These are phyloP conservation scores for Plasmopara muralis DNA, from an alignment of 352 stramenopile species.

Conservation along the genomic window DNA sequence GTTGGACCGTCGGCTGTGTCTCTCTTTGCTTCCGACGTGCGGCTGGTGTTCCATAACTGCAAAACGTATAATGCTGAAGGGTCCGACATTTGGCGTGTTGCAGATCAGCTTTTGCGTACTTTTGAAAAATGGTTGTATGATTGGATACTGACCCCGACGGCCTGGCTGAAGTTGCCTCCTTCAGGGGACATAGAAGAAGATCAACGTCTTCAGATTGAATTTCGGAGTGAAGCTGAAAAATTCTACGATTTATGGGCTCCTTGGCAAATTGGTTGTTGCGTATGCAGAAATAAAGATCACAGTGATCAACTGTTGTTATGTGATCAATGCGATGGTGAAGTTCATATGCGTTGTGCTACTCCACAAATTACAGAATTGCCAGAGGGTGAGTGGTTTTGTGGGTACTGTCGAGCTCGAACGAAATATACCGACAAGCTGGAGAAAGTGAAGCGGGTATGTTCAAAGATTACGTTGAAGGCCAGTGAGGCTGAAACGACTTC, in stretches of 20 bases:
- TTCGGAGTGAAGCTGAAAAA: constrained; percentile 50
- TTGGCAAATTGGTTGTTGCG: constrained; percentile 72
- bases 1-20: constrained; percentile 56
- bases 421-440: constrained; percentile 40
- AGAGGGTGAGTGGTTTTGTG: constrained; percentile 79
- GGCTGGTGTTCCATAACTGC: constrained; percentile 84
- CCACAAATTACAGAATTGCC: constrained; percentile 64
- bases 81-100: constrained; percentile 76
- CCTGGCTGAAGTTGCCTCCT: constrained; percentile 69
- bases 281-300: constrained; percentile 68
- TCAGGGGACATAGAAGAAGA: constrained; percentile 44
- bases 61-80: constrained; percentile 78
- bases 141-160: constrained; percentile 70
- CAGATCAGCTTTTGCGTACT: constrained; percentile 54
- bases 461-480: constrained; percentile 5
- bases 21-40: constrained; percentile 79
- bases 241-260: constrained; percentile 70
- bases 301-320: constrained; percentile 78
- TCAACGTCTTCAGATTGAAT: constrained; percentile 42
- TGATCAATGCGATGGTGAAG: constrained; percentile 82
- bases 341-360: constrained; percentile 80
- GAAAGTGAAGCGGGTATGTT: constrained; percentile 9
- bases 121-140: constrained; percentile 88
- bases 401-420: constrained; percentile 54
- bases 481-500: constrained; percentile 1